Evolutionary conservation across 2,329 filamentous ascomycete genomes (phyloP).

Genomic region (Penicillium sp.): DNA sequence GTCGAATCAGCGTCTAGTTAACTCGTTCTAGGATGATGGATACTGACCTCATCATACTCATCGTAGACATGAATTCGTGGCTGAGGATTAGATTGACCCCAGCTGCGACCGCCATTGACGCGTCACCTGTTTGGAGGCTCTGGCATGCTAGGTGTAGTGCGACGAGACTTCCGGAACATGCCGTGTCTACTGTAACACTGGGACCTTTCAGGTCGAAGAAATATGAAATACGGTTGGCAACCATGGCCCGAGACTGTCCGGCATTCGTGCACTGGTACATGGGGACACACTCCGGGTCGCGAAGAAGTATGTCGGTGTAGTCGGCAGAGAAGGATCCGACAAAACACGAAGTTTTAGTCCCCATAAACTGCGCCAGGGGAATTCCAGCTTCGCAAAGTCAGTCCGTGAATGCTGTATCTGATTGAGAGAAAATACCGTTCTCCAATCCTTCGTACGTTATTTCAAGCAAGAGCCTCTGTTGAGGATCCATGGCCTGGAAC

Average conservation of each 20-base stretch:
- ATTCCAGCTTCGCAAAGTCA: slow-evolving; percentile 23
- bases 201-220: slow-evolving; percentile 35
- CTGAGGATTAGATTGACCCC: slow-evolving; percentile 26
- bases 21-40: background rate
- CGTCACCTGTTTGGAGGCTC: slow-evolving; percentile 22
- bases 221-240: slow-evolving; percentile 30
- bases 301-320: slow-evolving; percentile 28
- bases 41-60: slow-evolving; percentile 21
- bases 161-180: slow-evolving; percentile 30
- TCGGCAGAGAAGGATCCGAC: slow-evolving; percentile 29
- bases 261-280: slow-evolving; percentile 28
- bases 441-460: slow-evolving; percentile 30
- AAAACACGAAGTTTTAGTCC: slow-evolving; percentile 29
- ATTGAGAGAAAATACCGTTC: slow-evolving; percentile 17
- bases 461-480: slow-evolving; percentile 30
- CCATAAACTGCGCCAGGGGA: slow-evolving; percentile 21
- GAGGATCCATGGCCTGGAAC: slow-evolving; percentile 28
- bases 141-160: slow-evolving; percentile 35
- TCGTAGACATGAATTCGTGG: slow-evolving; percentile 27
- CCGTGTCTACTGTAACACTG: slow-evolving; percentile 29
- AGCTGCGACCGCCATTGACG: slow-evolving; percentile 22
- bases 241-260: slow-evolving; percentile 26
- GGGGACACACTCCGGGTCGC: slow-evolving; percentile 27
- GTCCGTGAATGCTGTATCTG: background rate
- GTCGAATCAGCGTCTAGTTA: background rate